Conservation (phyloP, 345 rosid genomes). For the Eucalyptus cloeziana region DNA sequence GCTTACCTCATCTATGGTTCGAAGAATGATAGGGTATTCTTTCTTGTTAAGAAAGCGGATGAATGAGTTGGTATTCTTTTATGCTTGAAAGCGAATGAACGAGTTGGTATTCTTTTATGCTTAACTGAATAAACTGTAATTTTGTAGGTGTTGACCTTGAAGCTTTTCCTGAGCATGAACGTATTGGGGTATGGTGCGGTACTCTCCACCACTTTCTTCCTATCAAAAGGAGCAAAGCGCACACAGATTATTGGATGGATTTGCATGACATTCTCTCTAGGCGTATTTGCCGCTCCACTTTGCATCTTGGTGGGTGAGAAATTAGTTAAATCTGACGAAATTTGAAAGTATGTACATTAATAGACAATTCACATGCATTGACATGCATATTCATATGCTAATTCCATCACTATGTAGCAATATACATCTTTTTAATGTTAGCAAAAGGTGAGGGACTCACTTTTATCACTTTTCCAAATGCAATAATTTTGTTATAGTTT, state of each 20-base stretch:
- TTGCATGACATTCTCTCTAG: conserved; percentile 55
- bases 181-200: conserved; percentile 50
- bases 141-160: conserved; percentile 37
- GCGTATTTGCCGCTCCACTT: conserved; percentile 78
- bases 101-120: neutral
- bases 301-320: conserved; percentile 45
- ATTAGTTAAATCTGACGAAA: neutral
- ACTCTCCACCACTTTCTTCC: conserved; percentile 23
- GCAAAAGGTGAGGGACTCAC: neutral
- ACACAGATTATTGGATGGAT: conserved; percentile 51
- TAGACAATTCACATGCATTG: neutral
- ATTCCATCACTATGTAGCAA: neutral
- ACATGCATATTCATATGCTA: neutral
- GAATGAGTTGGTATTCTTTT: no score
- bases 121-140: neutral
- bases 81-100: no score
- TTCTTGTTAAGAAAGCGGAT: no score
- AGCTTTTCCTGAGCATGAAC: conserved; percentile 33
- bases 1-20: no score
- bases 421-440: neutral
- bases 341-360: neutral
- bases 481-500: neutral
- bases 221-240: conserved; percentile 23
- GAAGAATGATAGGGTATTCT: no score
- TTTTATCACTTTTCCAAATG: neutral